Conservation (phyloP, 306 rosid genomes). For the Cucurbita maxima region DNA sequence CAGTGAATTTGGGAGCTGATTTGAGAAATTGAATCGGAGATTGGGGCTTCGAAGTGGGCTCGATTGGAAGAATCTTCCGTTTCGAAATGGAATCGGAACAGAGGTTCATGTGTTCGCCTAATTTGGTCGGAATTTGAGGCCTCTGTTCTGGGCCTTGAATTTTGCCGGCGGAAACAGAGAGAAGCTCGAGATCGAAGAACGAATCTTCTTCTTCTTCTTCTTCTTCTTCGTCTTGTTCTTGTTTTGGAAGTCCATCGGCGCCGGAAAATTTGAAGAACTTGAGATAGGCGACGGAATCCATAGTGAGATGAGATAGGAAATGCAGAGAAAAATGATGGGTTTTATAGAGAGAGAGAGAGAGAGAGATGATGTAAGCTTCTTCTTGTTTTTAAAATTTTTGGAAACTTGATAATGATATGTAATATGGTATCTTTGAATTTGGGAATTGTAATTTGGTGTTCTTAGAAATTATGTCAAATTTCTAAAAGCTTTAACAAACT, state of each 20-base stretch:
- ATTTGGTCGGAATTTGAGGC: background rate
- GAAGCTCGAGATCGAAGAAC: conserved; percentile 68
- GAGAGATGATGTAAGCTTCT: background rate
- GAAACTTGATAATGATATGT: background rate
- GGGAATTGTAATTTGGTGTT: background rate
- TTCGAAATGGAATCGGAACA: conserved; percentile 44
- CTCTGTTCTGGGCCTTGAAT: background rate
- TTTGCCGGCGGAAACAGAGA: conserved; percentile 18
- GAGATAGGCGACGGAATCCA: conserved; percentile 57
- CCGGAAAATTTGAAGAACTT: conserved; percentile 49
- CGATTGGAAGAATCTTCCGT: conserved; percentile 66
- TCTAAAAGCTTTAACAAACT: background rate
- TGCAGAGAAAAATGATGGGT: background rate
- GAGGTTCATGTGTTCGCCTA: background rate
- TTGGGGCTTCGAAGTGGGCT: conserved; percentile 61
- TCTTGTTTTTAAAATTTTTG: background rate
- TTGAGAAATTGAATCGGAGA: conserved; percentile 75
- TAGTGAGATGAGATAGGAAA: background rate
- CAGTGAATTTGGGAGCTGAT: conserved; percentile 65
- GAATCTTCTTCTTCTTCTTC: conserved; percentile 61
- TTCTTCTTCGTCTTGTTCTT: conserved; percentile 6
- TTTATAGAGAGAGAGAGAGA: background rate
- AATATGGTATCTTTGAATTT: too few species aligned
- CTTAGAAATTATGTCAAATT: too few species aligned
- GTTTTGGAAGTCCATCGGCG: background rate